These are phyloP conservation scores for Venturia carpophila DNA, from an alignment of 2,329 filamentous ascomycete species.

Conservation along the genomic window DNA sequence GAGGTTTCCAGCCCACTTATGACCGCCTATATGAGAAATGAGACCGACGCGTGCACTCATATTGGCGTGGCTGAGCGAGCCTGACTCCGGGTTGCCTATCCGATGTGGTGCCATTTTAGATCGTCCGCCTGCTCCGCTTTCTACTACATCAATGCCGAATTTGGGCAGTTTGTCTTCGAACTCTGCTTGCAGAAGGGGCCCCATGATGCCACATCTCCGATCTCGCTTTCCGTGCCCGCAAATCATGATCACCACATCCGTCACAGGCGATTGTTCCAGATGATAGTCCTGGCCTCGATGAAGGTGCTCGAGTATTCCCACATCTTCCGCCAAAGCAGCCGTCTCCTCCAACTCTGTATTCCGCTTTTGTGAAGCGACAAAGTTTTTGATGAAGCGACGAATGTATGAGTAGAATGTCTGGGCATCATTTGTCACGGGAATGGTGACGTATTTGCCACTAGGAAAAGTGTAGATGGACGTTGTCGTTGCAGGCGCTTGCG, in stretches of 20 bases:
- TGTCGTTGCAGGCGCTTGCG: background rate
- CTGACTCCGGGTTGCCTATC: background rate
- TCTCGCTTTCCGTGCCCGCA: conserved; percentile 85
- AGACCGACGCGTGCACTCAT: conserved; percentile 54
- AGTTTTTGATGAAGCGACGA: conserved; percentile 5
- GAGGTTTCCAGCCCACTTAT: conserved; percentile 80
- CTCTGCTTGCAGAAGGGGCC: conserved; percentile 61
- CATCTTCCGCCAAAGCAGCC: background rate
- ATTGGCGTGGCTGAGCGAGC: conserved; percentile 22
- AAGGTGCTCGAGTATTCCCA: background rate
- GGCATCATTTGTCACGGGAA: background rate
- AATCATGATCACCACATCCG: conserved; percentile 69
- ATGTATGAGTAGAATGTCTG: conserved; percentile 7
- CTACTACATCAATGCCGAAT: background rate
- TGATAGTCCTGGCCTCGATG: conserved; percentile 2
- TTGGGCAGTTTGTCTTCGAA: conserved; percentile 55
- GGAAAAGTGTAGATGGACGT: conserved; percentile 17
- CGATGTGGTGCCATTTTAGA: too few relatives aligned
- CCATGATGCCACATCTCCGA: conserved; percentile 70
- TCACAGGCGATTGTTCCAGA: conserved; percentile 38
- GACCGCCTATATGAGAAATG: conserved; percentile 75
- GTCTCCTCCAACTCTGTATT: conserved; percentile 1
- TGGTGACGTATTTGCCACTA: conserved; percentile 1
- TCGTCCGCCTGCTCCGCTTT: background rate
- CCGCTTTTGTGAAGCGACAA: background rate